phyloP scores from a whole-genome alignment of 208 protist genomes.

The Wallacemonas sp. region DNA sequence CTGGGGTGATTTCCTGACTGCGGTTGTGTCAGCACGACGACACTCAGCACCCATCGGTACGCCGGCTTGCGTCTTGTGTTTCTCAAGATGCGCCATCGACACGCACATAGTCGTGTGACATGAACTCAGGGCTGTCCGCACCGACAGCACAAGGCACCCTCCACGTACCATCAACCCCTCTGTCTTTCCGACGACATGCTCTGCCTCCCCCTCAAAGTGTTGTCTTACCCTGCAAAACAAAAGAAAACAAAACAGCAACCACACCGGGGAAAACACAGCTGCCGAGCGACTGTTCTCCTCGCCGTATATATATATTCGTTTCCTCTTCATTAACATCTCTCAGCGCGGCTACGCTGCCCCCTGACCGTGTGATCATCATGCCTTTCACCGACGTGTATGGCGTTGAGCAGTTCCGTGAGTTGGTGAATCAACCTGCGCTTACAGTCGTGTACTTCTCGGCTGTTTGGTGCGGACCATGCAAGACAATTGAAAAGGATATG shows the following conservation, averaged over 20 bases:
- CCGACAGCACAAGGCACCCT: too few species aligned
- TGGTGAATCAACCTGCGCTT: constrained; percentile 50
- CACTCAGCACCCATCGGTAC: too few species aligned
- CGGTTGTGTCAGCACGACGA: too few species aligned
- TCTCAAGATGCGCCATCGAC: too few species aligned
- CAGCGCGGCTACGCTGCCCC: neutral
- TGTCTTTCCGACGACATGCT: too few species aligned
- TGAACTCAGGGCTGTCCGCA: too few species aligned
- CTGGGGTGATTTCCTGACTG: too few species aligned
- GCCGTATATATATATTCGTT: neutral
- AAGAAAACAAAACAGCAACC: too few species aligned
- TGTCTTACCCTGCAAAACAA: neutral
- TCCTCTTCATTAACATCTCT: neutral
- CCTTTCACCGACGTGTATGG: constrained; percentile 73
- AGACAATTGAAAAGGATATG: constrained; percentile 68
- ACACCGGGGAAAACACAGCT: neutral
- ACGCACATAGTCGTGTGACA: too few species aligned
- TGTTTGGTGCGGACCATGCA: constrained; percentile 82
- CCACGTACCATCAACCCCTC: too few species aligned
- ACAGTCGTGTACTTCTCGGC: constrained; percentile 79
- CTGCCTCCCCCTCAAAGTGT: neutral
- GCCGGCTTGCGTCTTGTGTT: too few species aligned
- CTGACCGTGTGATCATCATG: constrained; percentile 29
- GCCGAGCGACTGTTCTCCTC: neutral
- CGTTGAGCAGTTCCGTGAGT: constrained; percentile 65